phyloP scores from a whole-genome alignment of 2,329 filamentous ascomycete species.

The Nemania bipapillata region DNA sequence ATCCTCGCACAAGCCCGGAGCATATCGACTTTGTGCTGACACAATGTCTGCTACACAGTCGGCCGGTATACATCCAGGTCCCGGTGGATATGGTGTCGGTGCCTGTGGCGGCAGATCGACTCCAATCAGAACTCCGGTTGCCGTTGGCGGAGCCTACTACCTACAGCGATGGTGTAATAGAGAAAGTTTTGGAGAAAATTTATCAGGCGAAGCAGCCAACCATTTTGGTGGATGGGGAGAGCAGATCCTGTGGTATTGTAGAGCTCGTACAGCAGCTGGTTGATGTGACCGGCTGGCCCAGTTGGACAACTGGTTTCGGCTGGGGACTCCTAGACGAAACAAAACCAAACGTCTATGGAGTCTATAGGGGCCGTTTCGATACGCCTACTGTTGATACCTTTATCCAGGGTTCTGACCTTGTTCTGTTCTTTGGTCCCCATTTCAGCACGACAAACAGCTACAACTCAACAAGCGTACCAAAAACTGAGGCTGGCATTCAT shows the following conservation, averaged over 20 bases:
- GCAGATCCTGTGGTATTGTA: constrained; percentile 56
- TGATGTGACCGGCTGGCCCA: constrained; percentile 58
- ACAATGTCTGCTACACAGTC: constrained; percentile 63
- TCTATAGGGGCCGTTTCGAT: constrained; percentile 60
- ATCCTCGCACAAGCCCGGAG: constrained; percentile 58
- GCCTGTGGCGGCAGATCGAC: constrained; percentile 49
- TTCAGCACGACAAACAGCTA: constrained; percentile 60
- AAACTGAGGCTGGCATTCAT: constrained; percentile 48
- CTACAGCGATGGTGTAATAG: constrained; percentile 48
- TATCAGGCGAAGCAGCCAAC: constrained; percentile 59
- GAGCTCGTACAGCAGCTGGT: constrained; percentile 58
- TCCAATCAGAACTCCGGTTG: constrained; percentile 46
- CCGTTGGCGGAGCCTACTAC: constrained; percentile 29
- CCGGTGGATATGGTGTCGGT: constrained; percentile 63
- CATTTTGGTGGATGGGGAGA: constrained; percentile 65
- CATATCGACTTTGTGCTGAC: constrained; percentile 63
- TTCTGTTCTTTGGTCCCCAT: constrained; percentile 60
- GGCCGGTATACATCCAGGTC: constrained; percentile 67
- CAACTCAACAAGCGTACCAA: constrained; percentile 54
- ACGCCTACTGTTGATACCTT: constrained; percentile 52
- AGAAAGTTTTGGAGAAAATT: constrained; percentile 55
- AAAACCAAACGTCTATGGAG: constrained; percentile 59
- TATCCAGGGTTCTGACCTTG: constrained; percentile 56
- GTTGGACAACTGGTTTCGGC: constrained; percentile 59
- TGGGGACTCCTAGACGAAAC: constrained; percentile 64